phyloP scores from a whole-genome alignment of 208 protist genomes.

The Phytomonas francai region DNA sequence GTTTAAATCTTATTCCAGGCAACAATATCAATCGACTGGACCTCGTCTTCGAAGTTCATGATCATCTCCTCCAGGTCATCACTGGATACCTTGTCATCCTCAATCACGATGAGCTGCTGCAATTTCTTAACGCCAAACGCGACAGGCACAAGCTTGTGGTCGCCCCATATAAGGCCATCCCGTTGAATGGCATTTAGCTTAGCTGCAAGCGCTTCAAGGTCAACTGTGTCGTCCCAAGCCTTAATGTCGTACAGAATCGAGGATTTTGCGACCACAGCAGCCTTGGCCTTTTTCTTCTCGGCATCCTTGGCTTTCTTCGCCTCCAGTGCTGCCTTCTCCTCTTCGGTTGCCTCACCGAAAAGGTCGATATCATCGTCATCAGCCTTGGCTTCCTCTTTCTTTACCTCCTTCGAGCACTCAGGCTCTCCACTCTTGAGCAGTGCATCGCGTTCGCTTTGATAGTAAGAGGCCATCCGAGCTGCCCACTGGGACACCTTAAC shows the following conservation, averaged over 20 bases:
- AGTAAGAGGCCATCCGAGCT: conserved; percentile 87
- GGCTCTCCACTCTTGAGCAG: conserved; percentile 20
- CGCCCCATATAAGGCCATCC: conserved; percentile 90
- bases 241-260: conserved; percentile 91
- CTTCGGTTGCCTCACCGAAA: conserved; percentile 82
- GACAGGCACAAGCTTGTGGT: conserved; percentile 85
- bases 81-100: conserved; percentile 92
- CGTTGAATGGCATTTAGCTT: conserved; percentile 80
- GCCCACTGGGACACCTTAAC: conserved; percentile 76
- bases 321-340: conserved; percentile 79
- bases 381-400: conserved; percentile 20
- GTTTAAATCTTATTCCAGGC: conserved; percentile 95
- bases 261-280: conserved; percentile 81
- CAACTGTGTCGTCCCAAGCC: conserved; percentile 90
- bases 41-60: conserved; percentile 89
- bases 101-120: conserved; percentile 90
- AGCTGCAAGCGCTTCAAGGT: conserved; percentile 80
- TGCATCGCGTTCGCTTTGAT: conserved; percentile 79
- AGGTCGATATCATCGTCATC: conserved; percentile 89
- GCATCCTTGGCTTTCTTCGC: conserved; percentile 85
- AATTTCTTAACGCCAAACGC: conserved; percentile 96
- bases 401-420: conserved; percentile 14
- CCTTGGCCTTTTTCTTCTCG: conserved; percentile 77
- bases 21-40: conserved; percentile 94
- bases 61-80: conserved; percentile 93